Evolutionary conservation across 176 grass and related monocot species (phyloP).

Genomic region (Aegilops bicornis): DNA sequence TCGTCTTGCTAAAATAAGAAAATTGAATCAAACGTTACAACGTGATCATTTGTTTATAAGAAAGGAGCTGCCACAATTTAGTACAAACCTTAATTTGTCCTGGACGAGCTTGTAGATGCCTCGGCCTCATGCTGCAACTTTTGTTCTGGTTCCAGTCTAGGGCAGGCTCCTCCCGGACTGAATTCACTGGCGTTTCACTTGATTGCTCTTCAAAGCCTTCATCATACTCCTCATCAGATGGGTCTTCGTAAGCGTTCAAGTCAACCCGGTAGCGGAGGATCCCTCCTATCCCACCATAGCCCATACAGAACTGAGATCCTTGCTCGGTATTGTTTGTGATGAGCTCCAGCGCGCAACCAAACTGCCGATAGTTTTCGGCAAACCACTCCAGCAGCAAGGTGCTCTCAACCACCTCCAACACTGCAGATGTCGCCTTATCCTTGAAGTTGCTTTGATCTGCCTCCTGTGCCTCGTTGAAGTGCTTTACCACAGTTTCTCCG

Average conservation of each 20-base stretch:
- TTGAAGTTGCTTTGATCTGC: slow-evolving; percentile 23
- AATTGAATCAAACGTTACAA: not conserved
- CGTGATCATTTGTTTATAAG: not conserved
- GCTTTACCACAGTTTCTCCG: not conserved
- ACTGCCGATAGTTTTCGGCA: slow-evolving; percentile 19
- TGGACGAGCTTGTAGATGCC: slow-evolving; percentile 20
- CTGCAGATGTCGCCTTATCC: slow-evolving; percentile 22
- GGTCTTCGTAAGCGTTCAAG: slow-evolving; percentile 28
- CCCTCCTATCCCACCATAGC: slow-evolving; percentile 40
- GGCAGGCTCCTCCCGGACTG: slow-evolving; percentile 37
- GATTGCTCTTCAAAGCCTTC: slow-evolving; percentile 47
- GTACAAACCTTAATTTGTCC: slow-evolving; percentile 22
- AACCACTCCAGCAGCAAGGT: slow-evolving; percentile 35
- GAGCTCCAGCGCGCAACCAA: slow-evolving; percentile 36
- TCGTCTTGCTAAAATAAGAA: not conserved
- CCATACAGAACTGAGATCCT: slow-evolving; percentile 31
- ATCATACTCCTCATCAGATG: slow-evolving; percentile 23
- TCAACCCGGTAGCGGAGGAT: slow-evolving; percentile 34
- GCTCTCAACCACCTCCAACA: slow-evolving; percentile 17
- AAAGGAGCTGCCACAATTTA: not conserved
- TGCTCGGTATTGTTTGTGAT: slow-evolving; percentile 30
- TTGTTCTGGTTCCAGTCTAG: not conserved
- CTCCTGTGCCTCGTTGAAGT: slow-evolving; percentile 17
- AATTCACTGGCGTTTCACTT: slow-evolving; percentile 25
- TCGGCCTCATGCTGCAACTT: slow-evolving; percentile 4